Evolutionary conservation across 2,329 filamentous ascomycete species (phyloP), one percentile per base, ranked within the genome.

Genomic region (Colletotrichum horii): DNA sequence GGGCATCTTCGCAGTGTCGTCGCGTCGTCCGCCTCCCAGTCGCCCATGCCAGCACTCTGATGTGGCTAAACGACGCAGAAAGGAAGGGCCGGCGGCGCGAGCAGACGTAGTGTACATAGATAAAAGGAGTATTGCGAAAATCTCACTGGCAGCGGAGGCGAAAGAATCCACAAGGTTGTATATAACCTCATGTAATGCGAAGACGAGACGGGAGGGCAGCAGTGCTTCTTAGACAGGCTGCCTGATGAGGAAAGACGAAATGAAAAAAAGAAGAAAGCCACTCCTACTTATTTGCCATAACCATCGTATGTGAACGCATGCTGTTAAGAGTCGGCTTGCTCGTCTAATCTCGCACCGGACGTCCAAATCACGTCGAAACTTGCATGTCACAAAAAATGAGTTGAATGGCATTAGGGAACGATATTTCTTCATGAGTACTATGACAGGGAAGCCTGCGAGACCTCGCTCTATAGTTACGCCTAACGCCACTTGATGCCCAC

Each of bases 161-260:
- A 34, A 38, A 64, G 52, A 67, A n/a, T 26, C 32, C 60, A 26
- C 55, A 28, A 38, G 66, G 68, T 36, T 77, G 73, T 76, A 75
- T n/a, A 76, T 73, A 77, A 22, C 65, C 74, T 34, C 19, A 60
- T 77, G 61, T 77, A 77, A 77, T 77, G 75, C 64, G 36, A 75
- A 76, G 68, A 75, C 38, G 36, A 64, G 66, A 58, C 22, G 58
- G 55, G 55, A 43, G 65, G 60, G 43, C 32, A 55, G 56, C 61
- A 32, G n/a, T 43, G 64, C 70, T 71, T 15, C 32, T 62, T 70
- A 62, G 56, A 70, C 19, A 34, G 58, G 30, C 32, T 56, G 56
- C 58, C 62, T 28, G 9, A 74, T 16, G 56, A 69, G 65, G 26
- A 74, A 74, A 69, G 74, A 74, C 26, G 70, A 69, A 75, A 73